These are phyloP conservation scores for Williopsis jadinii DNA, from an alignment of 1,139 yeast genomes.

Conservation along the genomic window DNA sequence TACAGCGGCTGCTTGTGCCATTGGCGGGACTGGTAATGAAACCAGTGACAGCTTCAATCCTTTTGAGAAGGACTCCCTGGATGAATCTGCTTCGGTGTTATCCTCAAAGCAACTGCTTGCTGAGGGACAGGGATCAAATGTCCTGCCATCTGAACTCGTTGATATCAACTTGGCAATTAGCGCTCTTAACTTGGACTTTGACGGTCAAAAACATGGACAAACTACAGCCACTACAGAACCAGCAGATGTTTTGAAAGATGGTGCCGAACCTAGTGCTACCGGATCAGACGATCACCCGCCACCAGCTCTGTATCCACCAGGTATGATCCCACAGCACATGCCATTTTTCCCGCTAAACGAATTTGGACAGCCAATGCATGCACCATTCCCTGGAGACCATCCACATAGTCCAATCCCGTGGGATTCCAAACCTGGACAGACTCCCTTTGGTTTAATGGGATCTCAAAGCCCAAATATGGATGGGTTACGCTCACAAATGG, in stretches of 20 bases:
- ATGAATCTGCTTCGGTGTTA: constrained; percentile 17
- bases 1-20: constrained; percentile 13
- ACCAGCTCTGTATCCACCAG: constrained; percentile 12
- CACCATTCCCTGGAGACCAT: constrained; percentile 15
- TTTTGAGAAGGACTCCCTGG: constrained; percentile 21
- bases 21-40: constrained; percentile 14
- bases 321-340: constrained; percentile 19
- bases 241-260: neutral
- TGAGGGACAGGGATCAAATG: too few relatives aligned
- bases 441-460: constrained; percentile 10
- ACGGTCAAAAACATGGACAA: constrained; percentile 3
- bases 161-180: constrained; percentile 21
- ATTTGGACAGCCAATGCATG: constrained; percentile 22
- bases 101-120: too few relatives aligned
- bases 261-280: neutral
- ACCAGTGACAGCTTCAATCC: constrained; percentile 26
- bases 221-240: constrained; percentile 7
- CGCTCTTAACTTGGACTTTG: constrained; percentile 19
- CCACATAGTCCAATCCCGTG: constrained; percentile 14
- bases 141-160: constrained; percentile 15
- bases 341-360: constrained; percentile 22
- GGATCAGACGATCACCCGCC: constrained; percentile 1
- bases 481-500: constrained; percentile 16
- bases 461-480: constrained; percentile 9
- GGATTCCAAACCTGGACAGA: constrained; percentile 18